A percentile compares a stretch with the other conserved stretches of the same genome.
These are phyloP conservation scores for Parmales sp. DNA, from an alignment of 108 stramenopile genomes.

Conservation along the genomic window DNA sequence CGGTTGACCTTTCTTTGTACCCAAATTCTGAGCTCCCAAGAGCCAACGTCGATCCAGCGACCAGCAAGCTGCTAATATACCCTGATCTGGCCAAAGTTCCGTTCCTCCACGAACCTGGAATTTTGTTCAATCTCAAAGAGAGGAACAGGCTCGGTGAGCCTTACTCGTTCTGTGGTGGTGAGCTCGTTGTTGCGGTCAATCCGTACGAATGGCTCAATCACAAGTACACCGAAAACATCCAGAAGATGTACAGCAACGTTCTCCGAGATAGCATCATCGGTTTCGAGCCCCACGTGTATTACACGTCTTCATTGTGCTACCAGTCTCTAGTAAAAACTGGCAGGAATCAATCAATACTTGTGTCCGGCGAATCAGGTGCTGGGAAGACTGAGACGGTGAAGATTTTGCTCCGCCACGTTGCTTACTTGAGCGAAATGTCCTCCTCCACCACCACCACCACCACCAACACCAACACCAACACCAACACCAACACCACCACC, in stretches of 20 bases:
- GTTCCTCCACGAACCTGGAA: too few relatives aligned
- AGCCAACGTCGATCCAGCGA: too few relatives aligned
- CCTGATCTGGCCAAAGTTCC: too few relatives aligned
- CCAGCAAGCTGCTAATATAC: too few relatives aligned
- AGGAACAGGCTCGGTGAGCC: too few relatives aligned
- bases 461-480: too few relatives aligned
- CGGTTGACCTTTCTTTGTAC: too few relatives aligned
- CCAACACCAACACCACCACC: neutral
- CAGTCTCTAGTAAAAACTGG: neutral
- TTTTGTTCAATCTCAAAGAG: too few relatives aligned
- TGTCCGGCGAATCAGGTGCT: conserved; percentile 45
- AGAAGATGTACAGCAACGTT: neutral
- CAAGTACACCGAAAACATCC: conserved; percentile 10
- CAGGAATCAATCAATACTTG: conserved; percentile 39
- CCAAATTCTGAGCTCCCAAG: too few relatives aligned
- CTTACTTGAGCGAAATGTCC: conserved; percentile 1
- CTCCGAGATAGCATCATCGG: neutral
- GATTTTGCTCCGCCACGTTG: conserved; percentile 32
- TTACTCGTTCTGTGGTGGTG: too few relatives aligned
- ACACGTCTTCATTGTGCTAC: neutral
- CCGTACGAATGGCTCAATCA: conserved; percentile 33
- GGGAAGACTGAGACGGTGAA: conserved; percentile 55
- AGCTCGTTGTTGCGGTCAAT: conserved; percentile 45
- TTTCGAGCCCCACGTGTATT: neutral
- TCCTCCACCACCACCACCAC: neutral